Evolutionary conservation across 2,329 filamentous ascomycete species (phyloP).

Genomic region (Ophiostoma sp.): DNA sequence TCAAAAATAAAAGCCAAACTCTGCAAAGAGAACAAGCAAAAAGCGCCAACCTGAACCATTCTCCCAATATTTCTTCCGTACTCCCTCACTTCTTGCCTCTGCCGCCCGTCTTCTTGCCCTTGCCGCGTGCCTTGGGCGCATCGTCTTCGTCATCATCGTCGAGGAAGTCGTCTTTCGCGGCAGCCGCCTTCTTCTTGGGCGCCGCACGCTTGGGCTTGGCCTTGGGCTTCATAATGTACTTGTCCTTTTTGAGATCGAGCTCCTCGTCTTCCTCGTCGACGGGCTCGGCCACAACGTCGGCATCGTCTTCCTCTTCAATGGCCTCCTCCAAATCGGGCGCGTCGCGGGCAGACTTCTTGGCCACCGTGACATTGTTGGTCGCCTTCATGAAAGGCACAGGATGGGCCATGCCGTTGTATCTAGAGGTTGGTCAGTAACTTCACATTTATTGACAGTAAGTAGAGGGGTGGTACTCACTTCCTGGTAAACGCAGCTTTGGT

Average conservation of each 20-base stretch:
- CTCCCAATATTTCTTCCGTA: background rate
- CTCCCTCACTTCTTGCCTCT: slow-evolving; percentile 46
- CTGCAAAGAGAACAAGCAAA: background rate
- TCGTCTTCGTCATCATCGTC: slow-evolving; percentile 50
- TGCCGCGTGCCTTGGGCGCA: slow-evolving; percentile 48
- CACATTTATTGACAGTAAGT: no score
- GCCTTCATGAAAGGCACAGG: slow-evolving; percentile 97
- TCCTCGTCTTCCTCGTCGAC: slow-evolving; percentile 74
- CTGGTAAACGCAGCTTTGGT: slow-evolving; percentile 89
- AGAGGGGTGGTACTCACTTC: slow-evolving; percentile 58
- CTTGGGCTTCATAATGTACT: slow-evolving; percentile 93
- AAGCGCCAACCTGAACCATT: background rate
- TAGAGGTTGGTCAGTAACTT: no score
- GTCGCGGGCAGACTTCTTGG: slow-evolving; percentile 70
- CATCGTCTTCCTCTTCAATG: slow-evolving; percentile 88
- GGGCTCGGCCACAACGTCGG: slow-evolving; percentile 60
- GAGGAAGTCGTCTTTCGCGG: slow-evolving; percentile 45
- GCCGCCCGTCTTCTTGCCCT: slow-evolving; percentile 36
- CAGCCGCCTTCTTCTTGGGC: slow-evolving; percentile 46
- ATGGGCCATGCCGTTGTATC: slow-evolving; percentile 83
- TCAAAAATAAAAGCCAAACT: background rate
- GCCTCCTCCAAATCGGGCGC: slow-evolving; percentile 95
- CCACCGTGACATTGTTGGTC: slow-evolving; percentile 68
- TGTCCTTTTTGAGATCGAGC: slow-evolving; percentile 87
- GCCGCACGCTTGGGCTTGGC: slow-evolving; percentile 50